Conservation (phyloP, 225 moss, liverwort and hornwort genomes). For the Takakia lepidozioides region DNA sequence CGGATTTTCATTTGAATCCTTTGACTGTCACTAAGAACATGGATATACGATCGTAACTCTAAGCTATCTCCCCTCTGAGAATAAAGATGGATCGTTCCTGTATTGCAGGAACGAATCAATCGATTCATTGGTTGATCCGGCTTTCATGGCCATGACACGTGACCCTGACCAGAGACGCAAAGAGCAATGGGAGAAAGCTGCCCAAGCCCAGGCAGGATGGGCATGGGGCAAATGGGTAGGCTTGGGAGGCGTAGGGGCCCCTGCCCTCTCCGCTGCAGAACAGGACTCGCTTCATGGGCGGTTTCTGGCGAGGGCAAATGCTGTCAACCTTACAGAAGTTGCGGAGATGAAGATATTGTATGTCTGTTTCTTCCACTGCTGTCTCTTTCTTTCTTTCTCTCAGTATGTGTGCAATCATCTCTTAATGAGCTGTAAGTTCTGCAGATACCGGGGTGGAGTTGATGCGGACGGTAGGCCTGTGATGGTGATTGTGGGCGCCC, state of each 20-base stretch:
- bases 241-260: conserved; percentile 75
- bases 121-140: conserved; percentile 84
- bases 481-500: conserved; percentile 94
- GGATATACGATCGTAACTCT: no score
- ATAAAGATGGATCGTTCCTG: no score
- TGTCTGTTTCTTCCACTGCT: conserved; percentile 1
- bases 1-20: neutral
- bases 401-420: neutral
- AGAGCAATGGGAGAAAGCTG: conserved; percentile 97
- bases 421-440: neutral
- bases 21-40: no score
- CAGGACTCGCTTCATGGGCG: conserved; percentile 96
- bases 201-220: conserved; percentile 94
- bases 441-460: conserved; percentile 92
- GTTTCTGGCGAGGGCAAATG: conserved; percentile 91
- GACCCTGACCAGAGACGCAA: conserved; percentile 97
- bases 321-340: conserved; percentile 89
- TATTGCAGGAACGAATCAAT: conserved; percentile 59
- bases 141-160: conserved; percentile 97
- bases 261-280: conserved; percentile 73
- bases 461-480: conserved; percentile 97
- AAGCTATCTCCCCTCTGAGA: no score
- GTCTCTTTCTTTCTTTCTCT: neutral
- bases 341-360: conserved; percentile 99
- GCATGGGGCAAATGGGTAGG: conserved; percentile 91